Conservation (phyloP, 805 yeast species). For the Ogataea corticis region DNA sequence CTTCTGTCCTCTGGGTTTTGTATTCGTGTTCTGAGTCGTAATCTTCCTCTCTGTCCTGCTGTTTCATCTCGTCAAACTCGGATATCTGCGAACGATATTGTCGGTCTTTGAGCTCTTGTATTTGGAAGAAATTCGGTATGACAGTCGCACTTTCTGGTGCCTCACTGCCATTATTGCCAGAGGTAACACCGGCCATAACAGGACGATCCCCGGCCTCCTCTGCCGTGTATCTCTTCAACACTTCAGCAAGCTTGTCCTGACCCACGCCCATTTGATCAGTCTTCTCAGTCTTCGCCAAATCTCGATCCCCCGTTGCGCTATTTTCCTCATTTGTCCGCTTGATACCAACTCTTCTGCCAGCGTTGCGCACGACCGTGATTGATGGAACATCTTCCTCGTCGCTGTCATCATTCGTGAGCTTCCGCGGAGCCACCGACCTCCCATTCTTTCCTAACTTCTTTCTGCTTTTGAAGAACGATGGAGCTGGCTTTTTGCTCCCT, state of each 20-base stretch:
- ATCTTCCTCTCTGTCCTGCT: constrained; percentile 22
- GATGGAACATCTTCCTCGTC: neutral
- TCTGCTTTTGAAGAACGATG: constrained; percentile 7
- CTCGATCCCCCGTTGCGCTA: too few species aligned
- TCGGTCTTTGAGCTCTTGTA: constrained; percentile 27
- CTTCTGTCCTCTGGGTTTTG: constrained; percentile 7
- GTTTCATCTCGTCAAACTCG: constrained; percentile 16
- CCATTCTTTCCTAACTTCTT: neutral
- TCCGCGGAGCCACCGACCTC: neutral
- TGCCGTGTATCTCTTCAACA: neutral
- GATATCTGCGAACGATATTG: constrained; percentile 14
- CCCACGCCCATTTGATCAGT: neutral
- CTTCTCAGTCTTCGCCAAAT: too few species aligned
- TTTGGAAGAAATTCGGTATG: constrained; percentile 19
- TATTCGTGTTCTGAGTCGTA: constrained; percentile 22
- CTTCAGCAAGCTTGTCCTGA: neutral
- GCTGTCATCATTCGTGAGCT: neutral
- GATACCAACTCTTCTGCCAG: too few species aligned
- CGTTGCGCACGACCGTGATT: neutral
- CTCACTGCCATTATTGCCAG: neutral
- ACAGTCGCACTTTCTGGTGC: constrained; percentile 5
- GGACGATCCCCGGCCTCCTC: neutral
- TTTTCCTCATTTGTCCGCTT: too few species aligned
- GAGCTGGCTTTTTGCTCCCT: neutral
- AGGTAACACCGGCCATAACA: neutral